A percentile compares a stretch with the other conserved stretches of the same genome.
Conservation (phyloP, 2,329 filamentous ascomycete species). For the Claviceps capensis region DNA sequence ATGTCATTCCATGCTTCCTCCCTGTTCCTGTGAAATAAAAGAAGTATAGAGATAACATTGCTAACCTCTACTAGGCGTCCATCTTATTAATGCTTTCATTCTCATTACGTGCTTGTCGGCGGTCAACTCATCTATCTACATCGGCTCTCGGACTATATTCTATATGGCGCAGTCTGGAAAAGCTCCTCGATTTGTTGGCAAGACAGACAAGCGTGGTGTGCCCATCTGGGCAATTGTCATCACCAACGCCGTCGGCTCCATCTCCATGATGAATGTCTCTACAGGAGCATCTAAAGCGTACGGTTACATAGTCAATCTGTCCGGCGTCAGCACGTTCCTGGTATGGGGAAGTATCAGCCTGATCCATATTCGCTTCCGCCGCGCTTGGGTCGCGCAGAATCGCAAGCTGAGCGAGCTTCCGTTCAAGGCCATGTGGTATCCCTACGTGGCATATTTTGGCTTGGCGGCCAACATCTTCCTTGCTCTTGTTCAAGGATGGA, state of each 20-base stretch:
- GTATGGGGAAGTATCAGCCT: conserved; percentile 60
- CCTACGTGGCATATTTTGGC: conserved; percentile 46
- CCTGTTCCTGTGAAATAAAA: neutral
- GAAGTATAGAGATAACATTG: neutral
- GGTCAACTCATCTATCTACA: conserved; percentile 65
- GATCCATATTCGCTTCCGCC: conserved; percentile 58
- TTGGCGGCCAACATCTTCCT: conserved; percentile 44
- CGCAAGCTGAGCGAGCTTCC: conserved; percentile 39
- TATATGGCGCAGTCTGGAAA: conserved; percentile 64
- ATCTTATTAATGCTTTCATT: conserved; percentile 68
- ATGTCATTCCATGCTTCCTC: neutral
- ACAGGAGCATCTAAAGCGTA: conserved; percentile 54
- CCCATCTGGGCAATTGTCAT: conserved; percentile 49
- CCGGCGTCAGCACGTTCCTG: conserved; percentile 56
- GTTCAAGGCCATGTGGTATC: conserved; percentile 40
- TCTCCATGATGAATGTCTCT: conserved; percentile 64
- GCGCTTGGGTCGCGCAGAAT: conserved; percentile 46
- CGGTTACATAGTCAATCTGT: conserved; percentile 55
- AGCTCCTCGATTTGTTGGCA: conserved; percentile 55
- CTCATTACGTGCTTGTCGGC: conserved; percentile 59
- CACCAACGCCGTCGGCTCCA: conserved; percentile 54
- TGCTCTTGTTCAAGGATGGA: conserved; percentile 48
- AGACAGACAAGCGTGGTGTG: conserved; percentile 51
- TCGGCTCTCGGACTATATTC: conserved; percentile 58
- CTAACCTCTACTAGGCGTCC: conserved; percentile 28